phyloP scores from a whole-genome alignment of 495 filamentous ascomycete genomes.

The Neurospora sp. region DNA sequence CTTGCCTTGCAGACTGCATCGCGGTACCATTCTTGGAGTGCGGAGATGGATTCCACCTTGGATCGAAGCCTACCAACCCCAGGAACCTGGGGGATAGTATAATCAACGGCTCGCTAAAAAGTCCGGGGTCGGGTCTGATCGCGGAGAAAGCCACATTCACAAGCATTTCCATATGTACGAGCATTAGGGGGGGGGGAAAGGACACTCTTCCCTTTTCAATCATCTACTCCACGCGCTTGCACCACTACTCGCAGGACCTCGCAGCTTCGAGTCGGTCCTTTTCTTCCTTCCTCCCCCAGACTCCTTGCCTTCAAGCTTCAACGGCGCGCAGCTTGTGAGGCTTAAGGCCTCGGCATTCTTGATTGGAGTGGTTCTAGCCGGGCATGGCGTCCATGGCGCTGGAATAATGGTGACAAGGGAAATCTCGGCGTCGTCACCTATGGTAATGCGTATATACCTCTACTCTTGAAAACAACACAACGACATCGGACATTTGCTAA shows the following conservation, averaged over 20 bases:
- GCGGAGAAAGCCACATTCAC: not conserved
- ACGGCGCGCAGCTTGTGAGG: not conserved
- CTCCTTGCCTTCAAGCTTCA: not conserved
- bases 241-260: constrained; percentile 9
- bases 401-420: not conserved
- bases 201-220: not conserved
- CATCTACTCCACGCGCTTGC: constrained; percentile 12
- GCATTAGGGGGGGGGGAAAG: not conserved
- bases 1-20: not conserved
- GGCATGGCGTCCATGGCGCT: not conserved
- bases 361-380: not conserved
- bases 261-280: constrained; percentile 19
- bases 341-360: not conserved
- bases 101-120: not conserved
- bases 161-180: not conserved
- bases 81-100: not conserved
- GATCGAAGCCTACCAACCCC: not conserved
- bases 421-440: not conserved
- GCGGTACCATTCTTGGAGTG: not conserved
- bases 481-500: not conserved
- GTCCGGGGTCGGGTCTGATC: not conserved
- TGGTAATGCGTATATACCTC: not conserved
- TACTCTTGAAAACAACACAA: no score
- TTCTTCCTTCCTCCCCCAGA: not conserved
- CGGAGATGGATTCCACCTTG: not conserved